Evolutionary conservation across 192 early-diverging fungal genomes (phyloP).

Genomic region (Chytriomyces sp.): DNA sequence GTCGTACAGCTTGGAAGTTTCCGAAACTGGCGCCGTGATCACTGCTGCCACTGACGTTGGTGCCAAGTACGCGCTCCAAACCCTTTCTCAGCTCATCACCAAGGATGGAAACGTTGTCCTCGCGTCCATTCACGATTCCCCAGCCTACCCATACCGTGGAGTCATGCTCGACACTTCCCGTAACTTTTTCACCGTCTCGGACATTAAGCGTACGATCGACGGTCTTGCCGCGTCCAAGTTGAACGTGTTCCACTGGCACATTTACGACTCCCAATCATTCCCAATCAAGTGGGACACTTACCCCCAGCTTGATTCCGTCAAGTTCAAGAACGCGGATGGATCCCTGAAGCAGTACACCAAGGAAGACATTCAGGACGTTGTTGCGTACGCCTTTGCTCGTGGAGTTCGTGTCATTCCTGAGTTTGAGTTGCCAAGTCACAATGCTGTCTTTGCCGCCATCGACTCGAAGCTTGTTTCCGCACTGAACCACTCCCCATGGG

Average conservation of each 20-base stretch:
- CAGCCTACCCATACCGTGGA: slow-evolving; percentile 37
- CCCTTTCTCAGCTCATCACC: slow-evolving; percentile 70
- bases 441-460: not conserved
- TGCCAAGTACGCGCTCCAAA: slow-evolving; percentile 74
- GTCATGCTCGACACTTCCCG: slow-evolving; percentile 18
- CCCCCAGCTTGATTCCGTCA: not conserved
- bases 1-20: slow-evolving; percentile 12
- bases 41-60: slow-evolving; percentile 66
- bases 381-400: slow-evolving; percentile 70
- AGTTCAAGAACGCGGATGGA: not conserved
- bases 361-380: slow-evolving; percentile 67
- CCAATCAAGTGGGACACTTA: slow-evolving; percentile 36
- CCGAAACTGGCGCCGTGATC: slow-evolving; percentile 35
- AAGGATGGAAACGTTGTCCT: not conserved
- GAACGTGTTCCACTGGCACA: slow-evolving; percentile 41
- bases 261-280: not conserved
- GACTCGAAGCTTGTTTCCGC: too few relatives aligned
- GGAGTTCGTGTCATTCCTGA: slow-evolving; percentile 88
- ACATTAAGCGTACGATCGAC: slow-evolving; percentile 34
- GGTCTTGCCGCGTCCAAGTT: slow-evolving; percentile 22
- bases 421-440: slow-evolving; percentile 59
- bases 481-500: too few relatives aligned
- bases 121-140: slow-evolving; percentile 32
- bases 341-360: slow-evolving; percentile 69
- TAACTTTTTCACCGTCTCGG: slow-evolving; percentile 35